Base-by-base conservation (phyloP, 257 asterid genomes). In the Euphrasia confusa region DNA sequence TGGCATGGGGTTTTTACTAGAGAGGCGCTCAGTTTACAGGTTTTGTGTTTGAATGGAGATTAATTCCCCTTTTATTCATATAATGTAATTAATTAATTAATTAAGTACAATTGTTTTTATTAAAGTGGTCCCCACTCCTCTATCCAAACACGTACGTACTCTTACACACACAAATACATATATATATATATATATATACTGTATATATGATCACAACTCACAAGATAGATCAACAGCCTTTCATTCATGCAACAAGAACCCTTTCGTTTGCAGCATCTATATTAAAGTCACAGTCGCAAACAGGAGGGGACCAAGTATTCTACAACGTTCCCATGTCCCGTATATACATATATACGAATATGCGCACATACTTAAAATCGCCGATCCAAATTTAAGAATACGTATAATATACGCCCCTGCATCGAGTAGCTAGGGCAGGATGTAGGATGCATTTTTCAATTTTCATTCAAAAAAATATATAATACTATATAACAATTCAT, bases 301-400 rank as follows among this genome's bases (percentile, higher is more conserved):
- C 42, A 54, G 61, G 71, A 49, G 61, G 83, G 87, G 87, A 79
- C 91, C 85, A 70, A 30, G 48, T 39, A 65, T 60, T 35, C 2
- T 33, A 14, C 30, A 33, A 39, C 4, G 18, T 10, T 37, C 42
- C 8, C 10, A 37, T 60, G 10, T 18, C 45, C 17, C 3, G 26
- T 18, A 18, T 32, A 28, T 44, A n/a, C 2, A n/a, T 10, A n/a
- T 21, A 10, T 3, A 64, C 48, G 39, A 44, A 64, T 44, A 48
- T 12, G 7, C 15, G 10, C 3, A 21, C 32, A 0, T 53, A 53
- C 2, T 21, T 21, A 21, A 21, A 21, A 21, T 21, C 17, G 4
- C 7, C 42, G 3, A 10, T 37, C 11, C 3, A 9, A 9, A 37
- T 37, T 37, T 8, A 0, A 37, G 11, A 11, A 37, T 37, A 37